Conservation (phyloP, 495 filamentous ascomycete species). For the Cercophora samala region DNA sequence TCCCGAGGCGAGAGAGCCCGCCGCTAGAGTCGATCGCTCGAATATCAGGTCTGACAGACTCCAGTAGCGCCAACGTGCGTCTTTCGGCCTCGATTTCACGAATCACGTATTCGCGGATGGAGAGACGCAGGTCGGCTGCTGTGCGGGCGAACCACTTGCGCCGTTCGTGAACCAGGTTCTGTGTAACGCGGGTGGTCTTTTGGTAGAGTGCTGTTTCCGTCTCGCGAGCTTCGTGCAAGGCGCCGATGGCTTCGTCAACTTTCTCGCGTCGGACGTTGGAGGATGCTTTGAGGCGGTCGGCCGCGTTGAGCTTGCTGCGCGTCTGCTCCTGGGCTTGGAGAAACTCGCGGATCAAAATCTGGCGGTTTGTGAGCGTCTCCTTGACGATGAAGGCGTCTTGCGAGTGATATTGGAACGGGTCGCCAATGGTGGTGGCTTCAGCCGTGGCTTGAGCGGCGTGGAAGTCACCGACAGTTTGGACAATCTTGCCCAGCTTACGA, state of each 20-base stretch:
- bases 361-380: constrained; percentile 96
- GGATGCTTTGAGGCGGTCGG: constrained; percentile 81
- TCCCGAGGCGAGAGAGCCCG: constrained; percentile 80
- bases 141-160: constrained; percentile 89
- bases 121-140: constrained; percentile 69
- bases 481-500: constrained; percentile 87
- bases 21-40: constrained; percentile 86
- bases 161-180: constrained; percentile 83
- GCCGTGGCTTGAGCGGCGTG: constrained; percentile 97
- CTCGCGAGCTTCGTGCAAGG: constrained; percentile 79
- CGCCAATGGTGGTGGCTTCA: constrained; percentile 91
- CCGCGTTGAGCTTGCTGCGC: constrained; percentile 72
- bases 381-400: constrained; percentile 97
- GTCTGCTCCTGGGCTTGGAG: constrained; percentile 80
- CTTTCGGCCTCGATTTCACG: constrained; percentile 96
- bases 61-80: constrained; percentile 84
- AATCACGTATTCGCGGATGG: constrained; percentile 86
- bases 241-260: constrained; percentile 89
- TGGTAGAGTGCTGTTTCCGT: constrained; percentile 74
- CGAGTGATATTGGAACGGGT: constrained; percentile 93
- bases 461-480: constrained; percentile 89
- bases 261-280: constrained; percentile 85
- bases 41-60: constrained; percentile 88
- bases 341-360: constrained; percentile 95
- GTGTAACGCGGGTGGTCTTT: constrained; percentile 82